Base-by-base conservation (phyloP, 495 filamentous ascomycete genomes). In the Viridothelium virens region DNA sequence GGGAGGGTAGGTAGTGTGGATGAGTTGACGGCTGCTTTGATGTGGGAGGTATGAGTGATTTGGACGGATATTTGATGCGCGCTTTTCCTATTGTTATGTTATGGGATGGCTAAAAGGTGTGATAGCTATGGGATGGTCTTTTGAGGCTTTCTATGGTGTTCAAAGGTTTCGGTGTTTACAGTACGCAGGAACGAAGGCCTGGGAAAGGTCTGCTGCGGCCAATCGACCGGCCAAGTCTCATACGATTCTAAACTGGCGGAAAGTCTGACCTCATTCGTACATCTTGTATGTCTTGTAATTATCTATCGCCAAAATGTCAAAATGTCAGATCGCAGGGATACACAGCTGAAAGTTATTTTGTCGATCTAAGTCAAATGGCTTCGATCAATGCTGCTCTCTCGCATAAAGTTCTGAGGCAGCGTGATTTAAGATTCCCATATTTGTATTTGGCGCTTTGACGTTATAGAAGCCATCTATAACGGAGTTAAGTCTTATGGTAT, bases 221-320 rank as follows among this genome's bases (percentile, higher is more conserved):
- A 14, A 14, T 14, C 14, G 41, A 44, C 14, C 14, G 41, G 41
- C 14, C 14, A 14, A 7, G 14, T 14, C 14, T 44, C 7, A 7
- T 14, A 44, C 41, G 7, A 44, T 44, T 7, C 41, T 44, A 7
- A 44, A 44, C 41, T 44, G 41, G 41, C 14, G 41, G 41, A 7
- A 44, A 44, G 41, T 7, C 14, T 14, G 41, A 7, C 14, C 14
- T 44, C 7, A 14, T 44, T 14, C 0, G 18, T 59, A 59, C 53
- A 59, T 36, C 5, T 36, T 59, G 25, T 59, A 36, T 14, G 53
- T 59, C 53, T 59, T 59, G 53, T 59, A 59, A 59, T 59, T 59
- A 10, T 18, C 11, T 11, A 34, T 11, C 18, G 53, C 5, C 5
- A 36, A 36, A n/a, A 10, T 14, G 25, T 25, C 25, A 25, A 25